Conservation (phyloP, 2,329 filamentous ascomycete species). For the Ophiostoma populinum region DNA sequence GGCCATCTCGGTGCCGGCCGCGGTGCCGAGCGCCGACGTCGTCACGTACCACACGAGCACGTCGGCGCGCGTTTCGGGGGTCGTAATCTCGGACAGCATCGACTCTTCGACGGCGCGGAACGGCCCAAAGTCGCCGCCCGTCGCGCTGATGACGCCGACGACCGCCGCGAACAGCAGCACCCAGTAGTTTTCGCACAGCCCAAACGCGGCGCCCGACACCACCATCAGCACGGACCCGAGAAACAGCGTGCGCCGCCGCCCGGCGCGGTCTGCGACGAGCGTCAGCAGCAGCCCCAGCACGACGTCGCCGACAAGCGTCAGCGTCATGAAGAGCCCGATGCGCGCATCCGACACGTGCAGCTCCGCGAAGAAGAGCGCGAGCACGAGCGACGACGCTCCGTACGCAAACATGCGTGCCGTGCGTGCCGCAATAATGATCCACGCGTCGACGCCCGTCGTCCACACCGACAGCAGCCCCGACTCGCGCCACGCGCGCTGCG, state of each 20-base stretch:
- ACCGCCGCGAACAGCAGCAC: constrained; percentile 38
- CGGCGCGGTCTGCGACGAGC: constrained; percentile 39
- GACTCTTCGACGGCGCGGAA: constrained; percentile 52
- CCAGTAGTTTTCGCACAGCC: constrained; percentile 38
- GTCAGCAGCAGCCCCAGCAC: constrained; percentile 38
- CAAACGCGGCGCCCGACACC: constrained; percentile 35
- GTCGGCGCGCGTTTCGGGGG: constrained; percentile 34
- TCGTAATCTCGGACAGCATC: constrained; percentile 42
- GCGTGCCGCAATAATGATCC: constrained; percentile 34
- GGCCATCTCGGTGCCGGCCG: constrained; percentile 32
- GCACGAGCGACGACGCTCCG: constrained; percentile 39
- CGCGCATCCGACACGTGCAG: constrained; percentile 36
- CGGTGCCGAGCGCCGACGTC: constrained; percentile 35
- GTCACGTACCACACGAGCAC: constrained; percentile 52
- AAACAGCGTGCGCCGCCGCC: constrained; percentile 35
- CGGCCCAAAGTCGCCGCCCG: constrained; percentile 48
- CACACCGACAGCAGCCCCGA: constrained; percentile 31
- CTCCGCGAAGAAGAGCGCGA: constrained; percentile 42
- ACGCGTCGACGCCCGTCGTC: constrained; percentile 29
- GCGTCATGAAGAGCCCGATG: constrained; percentile 49
- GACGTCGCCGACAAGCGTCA: constrained; percentile 45
- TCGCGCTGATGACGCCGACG: constrained; percentile 43
- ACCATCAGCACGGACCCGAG: constrained; percentile 39
- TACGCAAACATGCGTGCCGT: constrained; percentile 45
- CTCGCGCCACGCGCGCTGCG: constrained; percentile 21